phyloP scores from a whole-genome alignment of 192 early-diverging fungal species.

The Entomortierella chlamydospora region DNA sequence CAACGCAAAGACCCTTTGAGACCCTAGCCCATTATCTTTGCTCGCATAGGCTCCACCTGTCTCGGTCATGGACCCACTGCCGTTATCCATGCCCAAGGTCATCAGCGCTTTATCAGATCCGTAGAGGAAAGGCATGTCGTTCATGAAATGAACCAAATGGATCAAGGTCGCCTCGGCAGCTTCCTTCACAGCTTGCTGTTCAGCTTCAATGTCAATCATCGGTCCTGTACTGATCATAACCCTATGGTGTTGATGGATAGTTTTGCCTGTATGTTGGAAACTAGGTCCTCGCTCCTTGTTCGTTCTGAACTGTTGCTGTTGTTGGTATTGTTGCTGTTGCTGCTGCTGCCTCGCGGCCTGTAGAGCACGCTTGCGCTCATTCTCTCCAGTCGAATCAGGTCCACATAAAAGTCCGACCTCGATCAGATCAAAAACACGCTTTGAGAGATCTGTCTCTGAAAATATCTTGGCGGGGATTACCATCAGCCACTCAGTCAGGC shows the following conservation, averaged over 20 bases:
- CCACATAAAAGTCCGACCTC: slow-evolving; percentile 62
- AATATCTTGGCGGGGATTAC: slow-evolving; percentile 68
- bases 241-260: slow-evolving; percentile 47
- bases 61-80: not conserved
- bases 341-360: slow-evolving; percentile 34
- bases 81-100: slow-evolving; percentile 36
- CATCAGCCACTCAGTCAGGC: slow-evolving; percentile 85
- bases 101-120: slow-evolving; percentile 57
- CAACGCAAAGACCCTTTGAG: slow-evolving; percentile 77
- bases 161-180: slow-evolving; percentile 75
- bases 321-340: slow-evolving; percentile 15
- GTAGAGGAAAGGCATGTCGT: slow-evolving; percentile 70
- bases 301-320: slow-evolving; percentile 11
- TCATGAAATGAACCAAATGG: slow-evolving; percentile 79
- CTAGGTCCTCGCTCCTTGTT: slow-evolving; percentile 28
- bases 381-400: slow-evolving; percentile 37
- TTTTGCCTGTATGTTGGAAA: slow-evolving; percentile 36
- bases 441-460: slow-evolving; percentile 69
- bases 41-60: not conserved
- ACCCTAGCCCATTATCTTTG: slow-evolving; percentile 24
- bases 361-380: slow-evolving; percentile 26
- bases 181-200: slow-evolving; percentile 61
- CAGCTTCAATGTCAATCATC: slow-evolving; percentile 19
- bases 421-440: slow-evolving; percentile 77
- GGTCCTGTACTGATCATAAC: slow-evolving; percentile 46